Evolutionary conservation across 2,329 filamentous ascomycete species (phyloP).

Genomic region (Sporothrix inflata): DNA sequence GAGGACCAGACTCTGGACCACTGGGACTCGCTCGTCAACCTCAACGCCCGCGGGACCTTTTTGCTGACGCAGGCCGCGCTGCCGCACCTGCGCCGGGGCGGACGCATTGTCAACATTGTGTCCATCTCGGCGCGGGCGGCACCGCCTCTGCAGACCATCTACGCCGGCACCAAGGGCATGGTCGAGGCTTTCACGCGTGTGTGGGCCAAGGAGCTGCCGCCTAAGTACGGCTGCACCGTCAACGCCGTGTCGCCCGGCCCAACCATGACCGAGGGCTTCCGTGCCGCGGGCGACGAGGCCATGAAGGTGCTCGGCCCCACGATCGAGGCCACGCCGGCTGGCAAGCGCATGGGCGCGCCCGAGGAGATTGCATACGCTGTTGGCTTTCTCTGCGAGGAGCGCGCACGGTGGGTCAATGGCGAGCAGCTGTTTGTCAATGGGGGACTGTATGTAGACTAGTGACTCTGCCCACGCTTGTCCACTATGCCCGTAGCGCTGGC

Average conservation of each 20-base stretch:
- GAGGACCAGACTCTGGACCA: constrained; percentile 51
- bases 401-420: constrained; percentile 54
- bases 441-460: constrained; percentile 34
- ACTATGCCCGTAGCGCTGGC: too few species aligned
- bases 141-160: constrained; percentile 30
- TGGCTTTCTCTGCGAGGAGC: constrained; percentile 49
- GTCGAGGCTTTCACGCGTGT: constrained; percentile 62
- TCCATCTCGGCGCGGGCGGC: constrained; percentile 53
- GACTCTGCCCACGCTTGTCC: not conserved
- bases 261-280: constrained; percentile 49
- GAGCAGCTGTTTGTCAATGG: constrained; percentile 40
- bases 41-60: constrained; percentile 60
- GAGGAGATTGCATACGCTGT: constrained; percentile 54
- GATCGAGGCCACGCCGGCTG: constrained; percentile 50
- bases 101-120: constrained; percentile 62
- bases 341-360: constrained; percentile 46
- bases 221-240: constrained; percentile 57
- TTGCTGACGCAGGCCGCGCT: constrained; percentile 58
- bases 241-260: constrained; percentile 65
- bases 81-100: constrained; percentile 49
- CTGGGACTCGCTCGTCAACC: constrained; percentile 57
- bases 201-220: constrained; percentile 62
- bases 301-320: constrained; percentile 48
- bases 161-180: constrained; percentile 47
- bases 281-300: constrained; percentile 40